Evolutionary conservation across 2,329 filamentous ascomycete genomes (phyloP).

Genomic region (Colletotrichum siamense): DNA sequence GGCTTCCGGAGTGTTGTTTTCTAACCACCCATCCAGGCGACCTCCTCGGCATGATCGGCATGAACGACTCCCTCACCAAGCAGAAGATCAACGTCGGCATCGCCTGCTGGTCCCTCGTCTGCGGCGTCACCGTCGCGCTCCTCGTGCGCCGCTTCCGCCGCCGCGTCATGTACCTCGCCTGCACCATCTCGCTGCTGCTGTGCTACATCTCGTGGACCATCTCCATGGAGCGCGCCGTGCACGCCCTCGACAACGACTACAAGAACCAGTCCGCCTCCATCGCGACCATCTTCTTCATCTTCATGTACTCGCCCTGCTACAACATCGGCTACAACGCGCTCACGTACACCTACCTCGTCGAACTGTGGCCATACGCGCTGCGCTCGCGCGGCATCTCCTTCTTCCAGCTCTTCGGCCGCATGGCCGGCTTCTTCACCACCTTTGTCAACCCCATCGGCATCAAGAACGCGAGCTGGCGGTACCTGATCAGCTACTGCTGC

Average conservation of each 20-base stretch:
- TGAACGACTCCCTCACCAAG: slow-evolving; percentile 43
- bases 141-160: slow-evolving; percentile 48
- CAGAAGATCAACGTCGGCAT: slow-evolving; percentile 52
- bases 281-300: slow-evolving; percentile 60
- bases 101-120: slow-evolving; percentile 52
- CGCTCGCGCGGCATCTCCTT: slow-evolving; percentile 58
- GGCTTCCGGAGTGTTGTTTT: not conserved
- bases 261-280: slow-evolving; percentile 37
- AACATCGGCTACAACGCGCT: slow-evolving; percentile 68
- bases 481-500: slow-evolving; percentile 25
- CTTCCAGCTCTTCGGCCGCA: slow-evolving; percentile 32
- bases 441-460: slow-evolving; percentile 26
- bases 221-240: slow-evolving; percentile 41
- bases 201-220: slow-evolving; percentile 63
- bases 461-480: slow-evolving; percentile 12
- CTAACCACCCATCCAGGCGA: slow-evolving; percentile 28
- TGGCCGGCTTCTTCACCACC: slow-evolving; percentile 23
- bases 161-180: slow-evolving; percentile 53
- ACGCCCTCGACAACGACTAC: slow-evolving; percentile 30
- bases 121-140: slow-evolving; percentile 46
- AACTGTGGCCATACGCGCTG: slow-evolving; percentile 63
- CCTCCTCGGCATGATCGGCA: slow-evolving; percentile 51
- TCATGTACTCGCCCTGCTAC: slow-evolving; percentile 59
- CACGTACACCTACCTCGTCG: slow-evolving; percentile 65
- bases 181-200: slow-evolving; percentile 41